Base-by-base conservation (phyloP, 805 yeast genomes). In the Wickerhamiella galacta region DNA sequence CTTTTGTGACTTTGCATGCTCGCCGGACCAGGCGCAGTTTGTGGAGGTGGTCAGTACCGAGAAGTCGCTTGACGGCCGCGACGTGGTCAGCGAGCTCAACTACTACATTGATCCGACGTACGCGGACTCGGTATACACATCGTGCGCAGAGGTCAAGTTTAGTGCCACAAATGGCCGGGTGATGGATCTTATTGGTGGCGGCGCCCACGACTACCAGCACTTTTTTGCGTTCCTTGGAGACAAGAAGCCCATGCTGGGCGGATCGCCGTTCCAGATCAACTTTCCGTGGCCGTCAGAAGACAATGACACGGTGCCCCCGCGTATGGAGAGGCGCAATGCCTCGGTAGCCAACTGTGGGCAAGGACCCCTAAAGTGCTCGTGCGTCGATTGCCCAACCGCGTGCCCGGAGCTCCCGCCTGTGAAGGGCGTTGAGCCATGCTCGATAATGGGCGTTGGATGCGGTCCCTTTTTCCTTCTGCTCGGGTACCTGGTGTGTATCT, bases 151-250 rank as follows among this genome's bases (percentile, higher is more conserved):
- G 40, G 76, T 87, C 51, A 83, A 87, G 56, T 85, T 90, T 52
- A 72, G 87, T 3, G 94, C 95, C 6, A 83, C 95, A 2, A 87
- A 85, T 53, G 95, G 95, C 2, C 80, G 68, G 46, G 96, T 95
- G 7, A 83, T 87, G 95, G 96, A 87, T 50, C 63, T 87, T 25
- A 75, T 87, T 26, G 98, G 98, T 6, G 98, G 98, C n/a, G 96
- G 96, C 2, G 95, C 96, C 2, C 66, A 63, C 34, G 69, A 73
- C 44, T 79, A 70, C 52, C 45, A 60, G 20, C 70, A 71, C 34
- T 87, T 87, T 49, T 58, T 87, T 43, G 78, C 83, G 55, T 90
- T 87, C 48, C 55, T 90, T 32, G 96, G 96, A 9, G 96, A 87
- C 51, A 92, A 82, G 45, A 85, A 87, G 52, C 96, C 96, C 0